phyloP scores from a whole-genome alignment of 2,329 filamentous ascomycete genomes.

The Talaromyces piceae region DNA sequence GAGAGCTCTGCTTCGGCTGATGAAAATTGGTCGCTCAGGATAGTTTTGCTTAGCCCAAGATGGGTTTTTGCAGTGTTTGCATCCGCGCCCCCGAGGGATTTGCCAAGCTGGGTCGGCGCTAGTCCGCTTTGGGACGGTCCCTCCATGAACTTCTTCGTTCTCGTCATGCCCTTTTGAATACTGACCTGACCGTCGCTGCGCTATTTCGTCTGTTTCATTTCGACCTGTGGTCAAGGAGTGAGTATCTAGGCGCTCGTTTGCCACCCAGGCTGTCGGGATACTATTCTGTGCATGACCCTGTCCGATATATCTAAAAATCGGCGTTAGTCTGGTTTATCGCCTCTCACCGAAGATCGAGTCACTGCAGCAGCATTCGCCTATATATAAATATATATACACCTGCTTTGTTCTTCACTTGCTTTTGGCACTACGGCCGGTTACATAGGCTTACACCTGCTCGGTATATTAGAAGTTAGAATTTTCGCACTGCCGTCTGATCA shows the following conservation, averaged over 20 bases:
- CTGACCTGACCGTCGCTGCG: not conserved
- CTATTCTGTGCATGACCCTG: not conserved
- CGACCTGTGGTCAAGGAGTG: no score
- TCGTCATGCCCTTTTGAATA: no score
- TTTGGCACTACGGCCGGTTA: not conserved
- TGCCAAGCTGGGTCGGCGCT: not conserved
- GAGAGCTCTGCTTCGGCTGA: slow-evolving; percentile 5
- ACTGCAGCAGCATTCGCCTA: not conserved
- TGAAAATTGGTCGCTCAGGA: slow-evolving; percentile 11
- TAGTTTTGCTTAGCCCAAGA: not conserved
- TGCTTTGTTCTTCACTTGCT: not conserved
- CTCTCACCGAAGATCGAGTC: not conserved
- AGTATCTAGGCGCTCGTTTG: not conserved
- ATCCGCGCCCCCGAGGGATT: not conserved
- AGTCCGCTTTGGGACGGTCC: not conserved
- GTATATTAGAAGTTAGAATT: not conserved
- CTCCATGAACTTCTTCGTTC: not conserved
- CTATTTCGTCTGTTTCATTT: not conserved
- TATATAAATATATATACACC: no score
- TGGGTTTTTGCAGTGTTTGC: slow-evolving; percentile 10
- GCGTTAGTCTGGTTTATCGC: no score
- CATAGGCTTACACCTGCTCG: not conserved
- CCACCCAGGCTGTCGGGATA: not conserved
- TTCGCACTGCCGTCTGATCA: slow-evolving; percentile 15
- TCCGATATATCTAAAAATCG: no score